A percentile compares a stretch with the other conserved stretches of the same genome.
phyloP scores from a whole-genome alignment of 257 asterid species.

The Petunia secreta region DNA sequence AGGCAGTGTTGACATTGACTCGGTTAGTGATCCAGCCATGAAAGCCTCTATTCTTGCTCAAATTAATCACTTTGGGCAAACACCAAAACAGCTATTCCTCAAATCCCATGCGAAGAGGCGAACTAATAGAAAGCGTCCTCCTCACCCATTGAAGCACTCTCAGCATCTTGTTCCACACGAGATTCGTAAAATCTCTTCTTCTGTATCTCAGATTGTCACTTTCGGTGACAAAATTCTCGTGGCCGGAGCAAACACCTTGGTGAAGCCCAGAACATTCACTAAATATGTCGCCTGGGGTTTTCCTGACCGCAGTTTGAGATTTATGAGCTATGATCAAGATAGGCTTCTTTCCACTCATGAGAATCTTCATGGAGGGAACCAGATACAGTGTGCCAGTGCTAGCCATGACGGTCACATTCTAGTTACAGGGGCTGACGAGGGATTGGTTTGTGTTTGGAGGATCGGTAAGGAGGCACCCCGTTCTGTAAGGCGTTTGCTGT shows the following conservation, averaged over 20 bases:
- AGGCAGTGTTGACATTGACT: slow-evolving; percentile 98
- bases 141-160: slow-evolving; percentile 83
- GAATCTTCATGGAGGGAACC: slow-evolving; percentile 96
- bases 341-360: slow-evolving; percentile 93
- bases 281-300: slow-evolving; percentile 94
- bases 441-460: slow-evolving; percentile 86
- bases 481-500: slow-evolving; percentile 53
- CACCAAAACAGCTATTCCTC: slow-evolving; percentile 90
- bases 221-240: slow-evolving; percentile 74
- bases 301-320: slow-evolving; percentile 93
- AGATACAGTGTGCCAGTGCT: slow-evolving; percentile 85
- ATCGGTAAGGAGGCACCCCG: slow-evolving; percentile 84
- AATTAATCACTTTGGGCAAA: slow-evolving; percentile 98
- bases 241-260: slow-evolving; percentile 72
- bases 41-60: slow-evolving; percentile 99
- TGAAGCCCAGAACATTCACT: slow-evolving; percentile 80
- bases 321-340: slow-evolving; percentile 84
- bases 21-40: slow-evolving; percentile 96
- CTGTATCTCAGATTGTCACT: slow-evolving; percentile 79
- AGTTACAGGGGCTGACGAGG: slow-evolving; percentile 94
- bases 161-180: slow-evolving; percentile 73
- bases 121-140: slow-evolving; percentile 69
- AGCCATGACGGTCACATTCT: slow-evolving; percentile 90
- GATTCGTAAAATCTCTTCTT: slow-evolving; percentile 72
- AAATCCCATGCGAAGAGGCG: slow-evolving; percentile 95